Evolutionary conservation across 352 stramenopile genomes (phyloP), one percentile per base, ranked within the genome.

Genomic region (Globisporangium nodosum): DNA sequence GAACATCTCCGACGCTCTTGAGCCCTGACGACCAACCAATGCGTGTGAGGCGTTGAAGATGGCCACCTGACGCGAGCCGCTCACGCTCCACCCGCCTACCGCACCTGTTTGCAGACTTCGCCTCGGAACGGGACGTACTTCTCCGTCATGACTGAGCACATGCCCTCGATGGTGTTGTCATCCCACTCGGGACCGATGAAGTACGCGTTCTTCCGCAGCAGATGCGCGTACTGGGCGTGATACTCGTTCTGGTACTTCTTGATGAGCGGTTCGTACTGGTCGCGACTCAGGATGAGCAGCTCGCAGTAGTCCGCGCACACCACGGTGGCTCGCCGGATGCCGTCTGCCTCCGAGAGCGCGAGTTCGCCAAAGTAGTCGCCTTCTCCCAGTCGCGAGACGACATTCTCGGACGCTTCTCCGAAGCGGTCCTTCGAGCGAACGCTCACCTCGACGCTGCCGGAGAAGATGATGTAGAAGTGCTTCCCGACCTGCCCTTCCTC

Each of bases 391-490:
- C 73, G 70, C 6, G 81, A 87, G 3, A 92, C 75, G 8, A 90
- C 81, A 30, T 69, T 90, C 30, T 87, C 76, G 1, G 76, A 74
- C 15, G 63, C 75, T 43, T 84, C 76, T 39, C 90, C 76, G 54
- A 89, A 93, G 0, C 83, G 81, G 58, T 93, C 88, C 53, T 86
- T 89, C 9, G 73, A 75, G 5, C 64, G 71, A 3, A 92, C 77
- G 1, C 73, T 85, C 47, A 94, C 73, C 43, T 94, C 81, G 12
- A 87, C 77, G 47, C 61, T 83, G 4, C 84, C 81, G 1, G 74
- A 76, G 48, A 92, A 91, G 42, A 94, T 87, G 56, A 94, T 92
- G 59, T 94, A 94, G 43, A 94, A 94, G 48, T 92, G 81, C 15
- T 73, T 70, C 2, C 84, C 84, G 3, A 86, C 63, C 59, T 94